Base-by-base conservation (phyloP, 345 rosid genomes). In the Populus ilicifolia region DNA sequence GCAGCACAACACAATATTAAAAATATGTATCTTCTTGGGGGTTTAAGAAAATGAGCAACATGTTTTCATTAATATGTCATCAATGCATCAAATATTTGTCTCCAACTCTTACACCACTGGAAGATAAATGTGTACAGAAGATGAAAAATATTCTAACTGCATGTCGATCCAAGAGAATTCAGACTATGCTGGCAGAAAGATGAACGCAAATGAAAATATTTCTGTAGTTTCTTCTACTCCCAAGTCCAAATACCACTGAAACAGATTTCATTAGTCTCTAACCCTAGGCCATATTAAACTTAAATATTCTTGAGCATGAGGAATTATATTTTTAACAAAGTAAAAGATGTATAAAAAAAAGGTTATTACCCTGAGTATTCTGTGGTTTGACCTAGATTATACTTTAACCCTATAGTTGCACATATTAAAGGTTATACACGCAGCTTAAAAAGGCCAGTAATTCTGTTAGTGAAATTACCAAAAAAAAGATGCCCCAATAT, bases 1-100 rank as follows among this genome's bases (percentile, higher is more conserved):
- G 86, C 80, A 83, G 17, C 44, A 81, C 54, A 83, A 72, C 72
- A 81, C 52, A 72, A 63, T 25, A 30, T 63, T 14, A 33, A 78
- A 72, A 21, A 1, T 25, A 23, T 4, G 21, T 21, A 33, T 72
- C 69, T 43, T 38, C 23, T 66, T 18, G 23, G 10, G 9, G 30
- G 41, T 62, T 46, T 75, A 59, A 71, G 64, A 50, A 75, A 36
- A 35, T 29, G 38, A 75, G 20, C 38, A 46, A 29, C 16, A 27
- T 20, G 2, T 36, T 76, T 8, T 39, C 38, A n/a, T 30, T 70
- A 39, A 41, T 56, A 3, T 63, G 66, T 25, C 66, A 46, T 35
- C 38, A 6, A 65, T 54, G 63, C 23, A 25, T 72, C 17, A 3
- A 7, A 56, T 23, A 33, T 52, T 27, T n/a, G 46, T 59, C 29